A percentile compares a stretch with the other conserved stretches of the same genome.
These are phyloP conservation scores for Phytophthora multivora DNA, from an alignment of 352 stramenopile genomes.

Conservation along the genomic window DNA sequence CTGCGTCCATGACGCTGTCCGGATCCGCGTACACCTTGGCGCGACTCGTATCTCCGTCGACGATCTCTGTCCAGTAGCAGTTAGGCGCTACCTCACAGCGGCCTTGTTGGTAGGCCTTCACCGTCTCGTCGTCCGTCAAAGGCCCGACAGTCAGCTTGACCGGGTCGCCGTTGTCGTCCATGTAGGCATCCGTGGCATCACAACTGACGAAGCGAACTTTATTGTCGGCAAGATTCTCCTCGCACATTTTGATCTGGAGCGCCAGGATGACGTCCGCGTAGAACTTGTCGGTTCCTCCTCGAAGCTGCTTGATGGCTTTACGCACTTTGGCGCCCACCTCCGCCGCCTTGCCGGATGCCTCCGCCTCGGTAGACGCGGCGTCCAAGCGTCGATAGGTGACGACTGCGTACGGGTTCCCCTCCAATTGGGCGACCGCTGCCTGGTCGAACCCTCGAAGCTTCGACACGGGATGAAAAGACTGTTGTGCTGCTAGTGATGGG, in stretches of 20 bases:
- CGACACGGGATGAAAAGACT: constrained; percentile 17
- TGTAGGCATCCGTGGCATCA: constrained; percentile 41
- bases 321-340: constrained; percentile 55
- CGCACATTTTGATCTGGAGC: constrained; percentile 56
- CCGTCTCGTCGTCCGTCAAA: constrained; percentile 30
- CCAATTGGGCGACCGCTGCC: constrained; percentile 4
- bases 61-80: constrained; percentile 65
- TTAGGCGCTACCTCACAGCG: constrained; percentile 65
- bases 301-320: constrained; percentile 66
- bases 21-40: constrained; percentile 35
- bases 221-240: constrained; percentile 36
- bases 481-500: constrained; percentile 6
- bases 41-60: constrained; percentile 35
- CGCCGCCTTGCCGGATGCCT: constrained; percentile 47
- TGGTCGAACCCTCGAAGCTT: constrained; percentile 23
- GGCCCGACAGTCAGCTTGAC: constrained; percentile 29
- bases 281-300: constrained; percentile 60
- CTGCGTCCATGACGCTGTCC: constrained; percentile 34
- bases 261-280: constrained; percentile 68
- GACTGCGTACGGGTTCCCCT: neutral
- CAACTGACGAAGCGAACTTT: constrained; percentile 41
- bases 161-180: constrained; percentile 40
- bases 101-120: constrained; percentile 35
- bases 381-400: constrained; percentile 28
- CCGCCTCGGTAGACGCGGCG: constrained; percentile 8